Evolutionary conservation across 1,284 basidiomycete species (phyloP).

Genomic region (Naganishia liquefaciens): DNA sequence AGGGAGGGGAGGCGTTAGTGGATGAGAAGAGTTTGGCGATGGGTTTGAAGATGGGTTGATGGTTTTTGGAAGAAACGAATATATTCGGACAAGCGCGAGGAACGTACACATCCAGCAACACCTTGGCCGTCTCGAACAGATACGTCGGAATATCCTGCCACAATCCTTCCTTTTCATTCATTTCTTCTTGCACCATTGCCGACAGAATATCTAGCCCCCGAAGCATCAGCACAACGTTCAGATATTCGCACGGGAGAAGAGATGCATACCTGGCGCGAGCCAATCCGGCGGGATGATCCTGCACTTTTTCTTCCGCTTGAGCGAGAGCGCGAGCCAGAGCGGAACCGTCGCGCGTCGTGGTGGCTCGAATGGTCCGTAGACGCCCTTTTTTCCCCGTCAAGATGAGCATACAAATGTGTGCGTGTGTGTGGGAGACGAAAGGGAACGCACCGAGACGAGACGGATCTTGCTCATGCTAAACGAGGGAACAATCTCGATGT

Average conservation of each 20-base stretch:
- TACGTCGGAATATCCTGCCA: constrained; percentile 70
- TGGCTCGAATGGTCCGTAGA: constrained; percentile 89
- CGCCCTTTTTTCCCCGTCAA: constrained; percentile 60
- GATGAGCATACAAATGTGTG: not conserved
- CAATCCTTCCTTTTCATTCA: constrained; percentile 66
- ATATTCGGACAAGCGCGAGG: too few species aligned
- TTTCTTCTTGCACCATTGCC: constrained; percentile 70
- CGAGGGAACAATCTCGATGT: constrained; percentile 77
- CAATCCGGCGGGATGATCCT: constrained; percentile 85
- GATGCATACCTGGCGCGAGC: constrained; percentile 73
- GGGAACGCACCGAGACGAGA: constrained; percentile 72
- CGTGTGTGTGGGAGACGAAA: too few species aligned
- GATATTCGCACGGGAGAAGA: not conserved
- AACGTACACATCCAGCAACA: constrained; percentile 81
- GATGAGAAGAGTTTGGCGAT: not conserved
- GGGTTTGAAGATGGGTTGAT: not conserved
- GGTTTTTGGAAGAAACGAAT: not conserved
- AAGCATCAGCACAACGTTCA: constrained; percentile 13
- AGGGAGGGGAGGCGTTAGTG: not conserved
- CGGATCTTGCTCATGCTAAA: constrained; percentile 84
- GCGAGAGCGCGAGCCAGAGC: constrained; percentile 89
- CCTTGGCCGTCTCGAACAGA: constrained; percentile 83
- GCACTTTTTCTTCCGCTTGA: constrained; percentile 93
- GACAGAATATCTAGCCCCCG: constrained; percentile 69
- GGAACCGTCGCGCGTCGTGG: constrained; percentile 80